Percentiles rank a stretch among this genome's conserved stretches.
Conservation (phyloP, 106 monocot genomes). For the Platanthera zijinensis region DNA sequence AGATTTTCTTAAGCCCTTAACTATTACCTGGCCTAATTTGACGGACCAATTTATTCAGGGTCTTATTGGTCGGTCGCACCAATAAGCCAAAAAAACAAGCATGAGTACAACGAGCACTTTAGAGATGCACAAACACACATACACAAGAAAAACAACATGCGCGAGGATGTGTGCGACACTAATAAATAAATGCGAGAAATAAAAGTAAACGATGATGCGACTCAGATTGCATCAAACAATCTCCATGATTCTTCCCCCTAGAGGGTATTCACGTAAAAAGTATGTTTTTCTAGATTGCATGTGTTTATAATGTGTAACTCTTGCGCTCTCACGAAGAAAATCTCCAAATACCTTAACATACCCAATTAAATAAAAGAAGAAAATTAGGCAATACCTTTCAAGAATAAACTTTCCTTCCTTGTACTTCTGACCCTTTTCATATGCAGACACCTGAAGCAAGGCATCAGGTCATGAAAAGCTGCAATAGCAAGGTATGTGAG, state of each 20-base stretch:
- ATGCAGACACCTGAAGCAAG: slow-evolving; percentile 51
- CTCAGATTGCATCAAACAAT: not conserved
- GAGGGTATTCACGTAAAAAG: not conserved
- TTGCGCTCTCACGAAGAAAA: not conserved
- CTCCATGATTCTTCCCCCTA: not conserved
- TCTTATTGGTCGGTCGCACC: too few relatives aligned
- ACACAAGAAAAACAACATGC: too few relatives aligned
- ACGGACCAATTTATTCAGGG: too few relatives aligned
- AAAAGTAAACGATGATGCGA: too few relatives aligned
- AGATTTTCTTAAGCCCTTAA: too few relatives aligned
- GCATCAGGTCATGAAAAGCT: not conserved
- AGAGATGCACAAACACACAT: too few relatives aligned
- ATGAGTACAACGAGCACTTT: too few relatives aligned
- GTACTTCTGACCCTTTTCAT: slow-evolving; percentile 82
- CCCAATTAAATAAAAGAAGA: not conserved
- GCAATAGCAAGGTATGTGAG: not conserved
- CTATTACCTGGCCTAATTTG: too few relatives aligned
- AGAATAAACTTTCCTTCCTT: slow-evolving; percentile 89
- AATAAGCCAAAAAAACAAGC: too few relatives aligned
- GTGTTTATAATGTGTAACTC: not conserved
- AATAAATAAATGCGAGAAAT: too few relatives aligned
- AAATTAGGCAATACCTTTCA: slow-evolving; percentile 42
- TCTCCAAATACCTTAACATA: not conserved
- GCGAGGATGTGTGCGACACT: too few relatives aligned
- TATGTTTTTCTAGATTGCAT: not conserved